Conservation (phyloP, 2,329 filamentous ascomycete genomes). For the Stagonosporopsis rhizophila region DNA sequence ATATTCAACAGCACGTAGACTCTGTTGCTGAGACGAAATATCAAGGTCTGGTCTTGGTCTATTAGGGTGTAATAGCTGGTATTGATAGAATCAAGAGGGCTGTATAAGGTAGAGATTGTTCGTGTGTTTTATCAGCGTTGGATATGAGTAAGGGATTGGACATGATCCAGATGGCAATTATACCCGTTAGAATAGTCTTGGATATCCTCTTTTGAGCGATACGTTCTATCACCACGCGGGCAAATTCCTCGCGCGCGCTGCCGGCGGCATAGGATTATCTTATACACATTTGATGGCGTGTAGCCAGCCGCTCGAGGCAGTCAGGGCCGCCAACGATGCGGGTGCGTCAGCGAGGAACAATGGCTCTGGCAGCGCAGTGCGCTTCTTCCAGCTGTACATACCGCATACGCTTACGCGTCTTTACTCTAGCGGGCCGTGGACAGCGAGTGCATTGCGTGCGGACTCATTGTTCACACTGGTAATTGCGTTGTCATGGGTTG, state of each 20-base stretch:
- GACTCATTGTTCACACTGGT: slow-evolving; percentile 71
- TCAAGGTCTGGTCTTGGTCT: too few species aligned
- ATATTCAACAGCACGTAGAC: too few species aligned
- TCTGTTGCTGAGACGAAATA: too few species aligned
- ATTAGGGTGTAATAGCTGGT: too few species aligned
- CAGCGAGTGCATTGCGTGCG: slow-evolving; percentile 63
- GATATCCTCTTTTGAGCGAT: too few species aligned
- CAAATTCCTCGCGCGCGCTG: slow-evolving; percentile 66
- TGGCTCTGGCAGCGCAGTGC: slow-evolving; percentile 36
- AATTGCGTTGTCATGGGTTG: slow-evolving; percentile 69
- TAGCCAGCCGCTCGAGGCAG: slow-evolving; percentile 63
- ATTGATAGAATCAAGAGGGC: too few species aligned
- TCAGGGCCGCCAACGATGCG: slow-evolving; percentile 62
- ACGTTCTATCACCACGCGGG: slow-evolving; percentile 65
- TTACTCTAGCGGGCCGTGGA: slow-evolving; percentile 63
- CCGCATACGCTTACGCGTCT: slow-evolving; percentile 64
- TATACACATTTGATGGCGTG: slow-evolving; percentile 68
- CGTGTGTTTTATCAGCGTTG: too few species aligned
- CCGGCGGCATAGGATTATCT: slow-evolving; percentile 64
- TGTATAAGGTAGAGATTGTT: too few species aligned
- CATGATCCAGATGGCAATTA: too few species aligned
- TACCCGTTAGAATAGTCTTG: too few species aligned
- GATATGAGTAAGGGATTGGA: too few species aligned
- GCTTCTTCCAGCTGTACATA: slow-evolving; percentile 71
- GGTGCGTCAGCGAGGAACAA: slow-evolving; percentile 15